phyloP scores from a whole-genome alignment of 345 rosid species.

The Corchorus olitorius region DNA sequence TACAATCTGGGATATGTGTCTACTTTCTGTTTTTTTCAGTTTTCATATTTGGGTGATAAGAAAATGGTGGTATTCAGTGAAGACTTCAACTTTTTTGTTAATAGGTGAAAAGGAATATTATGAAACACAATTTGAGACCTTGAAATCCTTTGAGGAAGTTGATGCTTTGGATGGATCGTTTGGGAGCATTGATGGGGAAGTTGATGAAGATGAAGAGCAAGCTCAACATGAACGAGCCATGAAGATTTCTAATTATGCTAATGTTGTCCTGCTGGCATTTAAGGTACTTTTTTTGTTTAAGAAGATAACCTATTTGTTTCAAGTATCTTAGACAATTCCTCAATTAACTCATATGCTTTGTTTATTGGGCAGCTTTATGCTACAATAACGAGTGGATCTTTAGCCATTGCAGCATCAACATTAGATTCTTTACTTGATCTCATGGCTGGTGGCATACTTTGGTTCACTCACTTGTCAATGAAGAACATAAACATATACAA shows the following conservation, averaged over 20 bases:
- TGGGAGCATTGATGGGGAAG: conserved; percentile 30
- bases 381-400: conserved; percentile 81
- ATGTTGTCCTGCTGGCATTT: conserved; percentile 61
- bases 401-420: conserved; percentile 96
- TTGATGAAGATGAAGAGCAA: conserved; percentile 36
- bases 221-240: conserved; percentile 67
- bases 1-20: background rate
- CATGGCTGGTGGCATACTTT: conserved; percentile 94
- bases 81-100: background rate
- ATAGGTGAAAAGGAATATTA: conserved; percentile 79
- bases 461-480: conserved; percentile 94
- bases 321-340: background rate
- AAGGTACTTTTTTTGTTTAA: conserved; percentile 50
- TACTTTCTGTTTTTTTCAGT: background rate
- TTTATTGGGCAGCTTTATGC: conserved; percentile 61
- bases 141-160: conserved; percentile 80
- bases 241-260: conserved; percentile 79
- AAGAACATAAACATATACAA: conserved; percentile 77
- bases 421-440: conserved; percentile 93
- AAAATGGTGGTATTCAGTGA: background rate
- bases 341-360: background rate
- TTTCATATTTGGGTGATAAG: conserved; percentile 23
- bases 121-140: conserved; percentile 63
- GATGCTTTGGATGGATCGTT: conserved; percentile 44
- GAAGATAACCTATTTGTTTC: background rate